A percentile compares a stretch with the other conserved stretches of the same genome.
Evolutionary conservation across 2,329 filamentous ascomycete species (phyloP).

Genomic region (Geosmithia flava): DNA sequence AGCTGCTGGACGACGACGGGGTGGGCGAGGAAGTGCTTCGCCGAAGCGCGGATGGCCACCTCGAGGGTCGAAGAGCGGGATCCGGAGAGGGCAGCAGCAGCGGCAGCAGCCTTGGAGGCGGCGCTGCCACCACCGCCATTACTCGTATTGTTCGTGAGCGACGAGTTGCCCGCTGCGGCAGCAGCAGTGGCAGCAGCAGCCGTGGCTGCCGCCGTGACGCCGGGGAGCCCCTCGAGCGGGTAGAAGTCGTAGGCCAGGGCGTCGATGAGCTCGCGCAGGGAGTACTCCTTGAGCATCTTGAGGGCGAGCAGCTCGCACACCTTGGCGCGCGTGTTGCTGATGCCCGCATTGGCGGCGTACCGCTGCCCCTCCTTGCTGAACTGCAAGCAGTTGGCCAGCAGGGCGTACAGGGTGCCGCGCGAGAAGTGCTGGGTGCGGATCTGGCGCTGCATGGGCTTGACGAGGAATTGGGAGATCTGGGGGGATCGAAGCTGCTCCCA

Average conservation of each 20-base stretch:
- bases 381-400: conserved; percentile 89
- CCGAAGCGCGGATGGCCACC: conserved; percentile 82
- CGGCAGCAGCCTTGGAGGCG: neutral
- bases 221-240: conserved; percentile 69
- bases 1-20: conserved; percentile 86
- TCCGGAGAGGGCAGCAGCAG: conserved; percentile 28
- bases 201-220: conserved; percentile 7
- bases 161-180: neutral
- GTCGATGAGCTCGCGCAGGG: conserved; percentile 82
- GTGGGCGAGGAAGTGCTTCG: conserved; percentile 85
- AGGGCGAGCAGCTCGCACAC: conserved; percentile 86
- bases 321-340: conserved; percentile 71
- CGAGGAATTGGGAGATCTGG: conserved; percentile 86
- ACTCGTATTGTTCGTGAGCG: conserved; percentile 19
- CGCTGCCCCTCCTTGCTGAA: conserved; percentile 79
- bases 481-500: conserved; percentile 96
- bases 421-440: conserved; percentile 76
- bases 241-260: conserved; percentile 92
- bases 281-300: conserved; percentile 80
- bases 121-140: conserved; percentile 14
- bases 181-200: conserved; percentile 11
- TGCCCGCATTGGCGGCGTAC: conserved; percentile 74
- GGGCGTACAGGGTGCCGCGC: conserved; percentile 72
- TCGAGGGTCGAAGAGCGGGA: conserved; percentile 83
- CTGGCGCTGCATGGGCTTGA: conserved; percentile 90